These are phyloP conservation scores for Psilocybe cubensis DNA, from an alignment of 768 basidiomycete species.

Conservation along the genomic window DNA sequence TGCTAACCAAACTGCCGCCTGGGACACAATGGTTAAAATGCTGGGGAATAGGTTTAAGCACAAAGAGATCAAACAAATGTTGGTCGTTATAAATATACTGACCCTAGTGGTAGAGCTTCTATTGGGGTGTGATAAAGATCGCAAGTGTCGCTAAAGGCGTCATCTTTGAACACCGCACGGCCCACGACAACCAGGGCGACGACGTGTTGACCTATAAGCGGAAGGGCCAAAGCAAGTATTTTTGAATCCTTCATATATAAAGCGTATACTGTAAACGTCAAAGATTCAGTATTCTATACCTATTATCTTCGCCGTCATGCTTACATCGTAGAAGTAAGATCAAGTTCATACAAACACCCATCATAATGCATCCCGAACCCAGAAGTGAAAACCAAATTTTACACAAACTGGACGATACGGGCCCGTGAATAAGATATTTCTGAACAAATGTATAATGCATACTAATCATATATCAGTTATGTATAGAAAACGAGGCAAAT, in stretches of 20 bases:
- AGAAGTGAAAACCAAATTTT: conserved; percentile 8
- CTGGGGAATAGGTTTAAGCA: background rate
- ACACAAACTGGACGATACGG: background rate
- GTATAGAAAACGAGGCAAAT: background rate
- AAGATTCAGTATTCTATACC: background rate
- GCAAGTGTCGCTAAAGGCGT: conserved; percentile 6
- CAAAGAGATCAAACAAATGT: background rate
- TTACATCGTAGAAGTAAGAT: conserved; percentile 11
- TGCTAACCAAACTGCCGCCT: conserved; percentile 8
- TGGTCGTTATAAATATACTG: background rate
- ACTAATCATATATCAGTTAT: background rate
- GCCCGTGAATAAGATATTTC: background rate
- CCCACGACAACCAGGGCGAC: background rate
- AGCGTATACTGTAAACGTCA: conserved; percentile 5
- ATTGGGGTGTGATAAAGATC: conserved; percentile 5
- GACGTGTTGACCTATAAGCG: conserved; percentile 2
- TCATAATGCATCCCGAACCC: background rate
- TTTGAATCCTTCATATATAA: conserved; percentile 8
- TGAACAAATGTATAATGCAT: conserved; percentile 10
- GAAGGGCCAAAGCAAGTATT: conserved; percentile 3
- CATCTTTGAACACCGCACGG: background rate
- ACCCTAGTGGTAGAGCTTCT: conserved; percentile 9
- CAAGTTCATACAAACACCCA: conserved; percentile 1
- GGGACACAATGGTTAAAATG: conserved; percentile 1
- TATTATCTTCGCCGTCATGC: background rate